Evolutionary conservation across 257 asterid species (phyloP), one percentile per base, ranked within the genome.

Genomic region (Cinchona pubescens): DNA sequence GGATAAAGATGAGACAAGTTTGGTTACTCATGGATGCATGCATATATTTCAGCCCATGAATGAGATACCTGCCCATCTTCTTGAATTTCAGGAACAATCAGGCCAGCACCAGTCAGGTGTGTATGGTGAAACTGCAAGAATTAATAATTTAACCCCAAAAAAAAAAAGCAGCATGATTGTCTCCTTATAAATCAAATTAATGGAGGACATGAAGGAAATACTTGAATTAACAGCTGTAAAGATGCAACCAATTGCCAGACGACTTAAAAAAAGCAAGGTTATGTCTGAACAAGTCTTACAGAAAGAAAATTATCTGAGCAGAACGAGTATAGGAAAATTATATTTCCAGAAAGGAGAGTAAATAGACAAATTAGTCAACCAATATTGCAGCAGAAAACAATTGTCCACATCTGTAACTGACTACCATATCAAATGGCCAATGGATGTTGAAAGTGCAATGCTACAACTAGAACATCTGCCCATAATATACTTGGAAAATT

Each of bases 91-190:
- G 98, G 98, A 77, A 94, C 85, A 77, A 94, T 92, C 45, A 90
- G 87, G 70, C 98, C 98, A 61, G 98, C 98, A 66, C 94, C 96
- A 67, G 97, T n/a, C n/a, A n/a, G n/a, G n/a, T 93, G 74, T 91
- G 94, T 76, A 93, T 84, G 15, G 91, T 91, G 87, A 88, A 93
- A 78, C 98, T 93, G 86, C 85, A 84, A 71, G 37, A 81, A 21
- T 7, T 2, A 70, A 19, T 2, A 30, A 38, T 13, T 9, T 18
- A 5, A 43, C 43, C 4, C 18, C 0, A 23, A 1, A 21, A 7
- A 37, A 65, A 37, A 21, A 5, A 15, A 63, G 42, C 1, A 68
- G 21, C 21, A 7, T 0, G 64, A 63, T 45, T 23, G 48, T 27
- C 10, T 18, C 53, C 32, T n/a, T 18, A 8, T 46, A 59, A 40